Conservation (phyloP, 495 filamentous ascomycete genomes). For the Echria macrotheca region DNA sequence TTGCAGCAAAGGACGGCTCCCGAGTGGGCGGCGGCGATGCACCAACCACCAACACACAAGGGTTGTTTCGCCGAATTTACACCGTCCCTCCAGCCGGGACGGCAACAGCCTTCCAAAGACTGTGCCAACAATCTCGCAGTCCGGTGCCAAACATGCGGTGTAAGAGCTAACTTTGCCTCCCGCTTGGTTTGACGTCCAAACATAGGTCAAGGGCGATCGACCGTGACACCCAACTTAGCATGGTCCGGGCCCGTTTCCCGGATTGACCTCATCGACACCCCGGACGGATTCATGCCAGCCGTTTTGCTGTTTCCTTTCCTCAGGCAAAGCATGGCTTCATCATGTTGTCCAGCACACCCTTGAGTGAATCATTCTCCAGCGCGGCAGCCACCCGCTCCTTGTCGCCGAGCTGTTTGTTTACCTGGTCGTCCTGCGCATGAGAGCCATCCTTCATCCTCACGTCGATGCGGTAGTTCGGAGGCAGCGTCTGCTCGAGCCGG, state of each 20-base stretch:
- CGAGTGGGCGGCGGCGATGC: constrained; percentile 15
- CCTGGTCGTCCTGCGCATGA: constrained; percentile 89
- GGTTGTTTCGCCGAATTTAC: constrained; percentile 17
- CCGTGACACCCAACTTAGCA: constrained; percentile 2
- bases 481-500: constrained; percentile 81
- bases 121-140: too few species aligned
- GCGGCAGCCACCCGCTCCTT: constrained; percentile 96
- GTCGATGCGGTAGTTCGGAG: constrained; percentile 88
- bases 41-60: background rate
- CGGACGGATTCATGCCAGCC: too few species aligned
- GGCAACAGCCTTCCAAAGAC: background rate
- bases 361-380: constrained; percentile 85
- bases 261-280: constrained; percentile 3
- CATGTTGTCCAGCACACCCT: constrained; percentile 88
- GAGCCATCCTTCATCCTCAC: constrained; percentile 92
- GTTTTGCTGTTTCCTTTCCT: too few species aligned
- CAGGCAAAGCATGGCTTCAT: constrained; percentile 74
- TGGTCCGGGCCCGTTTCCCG: background rate
- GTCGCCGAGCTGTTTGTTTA: constrained; percentile 92
- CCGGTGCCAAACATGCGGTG: too few species aligned
- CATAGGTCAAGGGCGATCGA: constrained; percentile 3
- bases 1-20: constrained; percentile 16
- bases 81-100: constrained; percentile 15
- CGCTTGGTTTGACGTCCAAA: background rate
- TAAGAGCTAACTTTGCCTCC: too few species aligned